These are phyloP conservation scores for Trichosporon asahii DNA, from an alignment of 1,284 basidiomycete genomes.

Conservation along the genomic window DNA sequence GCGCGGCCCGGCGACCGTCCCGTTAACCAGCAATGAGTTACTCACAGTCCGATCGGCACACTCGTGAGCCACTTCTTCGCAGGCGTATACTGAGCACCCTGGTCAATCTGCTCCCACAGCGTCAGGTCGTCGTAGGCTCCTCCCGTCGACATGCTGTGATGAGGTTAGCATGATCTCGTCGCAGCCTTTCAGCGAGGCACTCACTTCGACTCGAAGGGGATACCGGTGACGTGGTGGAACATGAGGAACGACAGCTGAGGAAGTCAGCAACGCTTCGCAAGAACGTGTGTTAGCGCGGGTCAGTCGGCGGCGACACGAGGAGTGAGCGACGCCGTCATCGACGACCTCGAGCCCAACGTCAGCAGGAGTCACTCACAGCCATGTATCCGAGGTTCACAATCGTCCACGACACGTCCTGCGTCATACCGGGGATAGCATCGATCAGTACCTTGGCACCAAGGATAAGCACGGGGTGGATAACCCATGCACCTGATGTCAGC, in stretches of 20 bases:
- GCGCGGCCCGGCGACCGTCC: neutral
- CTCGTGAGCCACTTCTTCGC: constrained; percentile 96
- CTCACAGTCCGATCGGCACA: constrained; percentile 85
- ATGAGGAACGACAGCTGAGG: constrained; percentile 89
- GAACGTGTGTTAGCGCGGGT: neutral
- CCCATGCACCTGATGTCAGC: constrained; percentile 75
- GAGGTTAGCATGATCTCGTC: constrained; percentile 11
- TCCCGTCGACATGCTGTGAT: constrained; percentile 57
- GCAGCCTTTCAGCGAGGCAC: constrained; percentile 14
- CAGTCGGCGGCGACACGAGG: neutral
- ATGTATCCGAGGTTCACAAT: constrained; percentile 90
- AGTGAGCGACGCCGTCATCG: neutral
- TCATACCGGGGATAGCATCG: constrained; percentile 91
- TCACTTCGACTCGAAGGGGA: constrained; percentile 77
- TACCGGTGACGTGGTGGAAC: constrained; percentile 98
- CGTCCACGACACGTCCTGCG: constrained; percentile 92
- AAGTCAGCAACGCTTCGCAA: neutral
- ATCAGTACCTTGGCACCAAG: constrained; percentile 84
- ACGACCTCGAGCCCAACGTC: neutral
- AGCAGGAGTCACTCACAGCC: constrained; percentile 61
- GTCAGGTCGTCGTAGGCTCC: constrained; percentile 97
- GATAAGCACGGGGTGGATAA: constrained; percentile 94
- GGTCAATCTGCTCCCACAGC: constrained; percentile 99
- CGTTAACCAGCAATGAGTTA: constrained; percentile 25
- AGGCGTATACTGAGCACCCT: constrained; percentile 96